phyloP scores from a whole-genome alignment of 352 stramenopile species.

The Pythium phragmiticola region DNA sequence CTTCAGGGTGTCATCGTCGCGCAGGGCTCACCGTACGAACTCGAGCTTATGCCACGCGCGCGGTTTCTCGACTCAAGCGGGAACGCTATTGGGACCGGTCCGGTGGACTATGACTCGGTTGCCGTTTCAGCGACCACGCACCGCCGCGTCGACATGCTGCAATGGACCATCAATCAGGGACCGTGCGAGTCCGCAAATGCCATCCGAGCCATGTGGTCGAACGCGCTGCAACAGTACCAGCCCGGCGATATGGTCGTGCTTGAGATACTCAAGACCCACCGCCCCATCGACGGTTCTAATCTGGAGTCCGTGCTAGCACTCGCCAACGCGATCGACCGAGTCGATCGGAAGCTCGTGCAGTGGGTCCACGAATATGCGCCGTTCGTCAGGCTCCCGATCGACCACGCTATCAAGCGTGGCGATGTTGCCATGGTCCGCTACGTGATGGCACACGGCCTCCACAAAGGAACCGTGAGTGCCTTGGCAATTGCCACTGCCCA shows the following conservation, averaged over 20 bases:
- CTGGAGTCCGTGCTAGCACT: too few species aligned
- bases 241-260: too few species aligned
- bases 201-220: neutral
- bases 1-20: neutral
- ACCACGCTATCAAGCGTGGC: neutral
- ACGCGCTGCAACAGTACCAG: neutral
- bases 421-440: neutral
- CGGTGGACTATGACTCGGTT: neutral
- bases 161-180: neutral
- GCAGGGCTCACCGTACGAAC: neutral
- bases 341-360: neutral
- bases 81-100: neutral
- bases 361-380: neutral
- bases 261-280: too few species aligned
- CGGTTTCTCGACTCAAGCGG: too few species aligned
- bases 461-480: neutral
- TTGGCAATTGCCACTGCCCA: neutral
- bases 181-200: too few species aligned
- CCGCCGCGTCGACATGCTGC: neutral
- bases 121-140: neutral
- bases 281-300: too few species aligned
- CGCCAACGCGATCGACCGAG: too few species aligned
- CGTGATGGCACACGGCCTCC: neutral
- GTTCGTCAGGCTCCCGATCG: too few species aligned
- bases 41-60: neutral